Evolutionary conservation across 345 rosid genomes (phyloP).

Genomic region (Pistacia vera): DNA sequence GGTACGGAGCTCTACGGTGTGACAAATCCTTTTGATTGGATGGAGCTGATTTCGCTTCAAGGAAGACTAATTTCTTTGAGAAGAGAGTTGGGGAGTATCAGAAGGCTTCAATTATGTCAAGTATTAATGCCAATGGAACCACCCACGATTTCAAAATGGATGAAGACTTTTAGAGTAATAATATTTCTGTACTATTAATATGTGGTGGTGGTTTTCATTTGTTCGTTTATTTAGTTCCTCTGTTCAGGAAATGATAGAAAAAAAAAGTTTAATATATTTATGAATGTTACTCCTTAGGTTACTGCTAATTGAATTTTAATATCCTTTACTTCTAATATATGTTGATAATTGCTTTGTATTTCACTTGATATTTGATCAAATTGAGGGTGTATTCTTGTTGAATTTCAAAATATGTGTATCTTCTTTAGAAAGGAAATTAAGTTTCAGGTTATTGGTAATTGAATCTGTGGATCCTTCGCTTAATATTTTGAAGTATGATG

Average conservation of each 20-base stretch:
- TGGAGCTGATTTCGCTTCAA: slow-evolving; percentile 84
- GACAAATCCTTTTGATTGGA: slow-evolving; percentile 86
- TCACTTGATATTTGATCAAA: no score
- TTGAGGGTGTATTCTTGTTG: no score
- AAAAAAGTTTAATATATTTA: no score
- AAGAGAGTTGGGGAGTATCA: slow-evolving; percentile 87
- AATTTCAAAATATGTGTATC: no score
- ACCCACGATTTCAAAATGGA: slow-evolving; percentile 72
- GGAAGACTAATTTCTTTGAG: slow-evolving; percentile 89
- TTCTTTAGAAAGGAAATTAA: no score
- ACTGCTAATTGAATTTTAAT: no score
- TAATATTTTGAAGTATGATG: no score
- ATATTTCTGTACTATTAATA: not conserved
- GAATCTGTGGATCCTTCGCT: no score
- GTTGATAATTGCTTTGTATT: no score
- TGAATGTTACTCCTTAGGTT: not conserved
- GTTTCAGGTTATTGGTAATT: no score
- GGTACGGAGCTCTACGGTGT: slow-evolving; percentile 61
- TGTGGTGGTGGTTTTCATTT: not conserved
- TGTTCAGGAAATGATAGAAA: not conserved
- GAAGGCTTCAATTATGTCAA: slow-evolving; percentile 77
- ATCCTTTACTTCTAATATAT: no score
- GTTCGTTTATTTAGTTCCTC: not conserved
- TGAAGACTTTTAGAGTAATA: slow-evolving; percentile 56
- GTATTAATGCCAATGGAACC: slow-evolving; percentile 56